These are phyloP conservation scores for Prunus campanulata DNA, from an alignment of 306 rosid species.

Conservation along the genomic window DNA sequence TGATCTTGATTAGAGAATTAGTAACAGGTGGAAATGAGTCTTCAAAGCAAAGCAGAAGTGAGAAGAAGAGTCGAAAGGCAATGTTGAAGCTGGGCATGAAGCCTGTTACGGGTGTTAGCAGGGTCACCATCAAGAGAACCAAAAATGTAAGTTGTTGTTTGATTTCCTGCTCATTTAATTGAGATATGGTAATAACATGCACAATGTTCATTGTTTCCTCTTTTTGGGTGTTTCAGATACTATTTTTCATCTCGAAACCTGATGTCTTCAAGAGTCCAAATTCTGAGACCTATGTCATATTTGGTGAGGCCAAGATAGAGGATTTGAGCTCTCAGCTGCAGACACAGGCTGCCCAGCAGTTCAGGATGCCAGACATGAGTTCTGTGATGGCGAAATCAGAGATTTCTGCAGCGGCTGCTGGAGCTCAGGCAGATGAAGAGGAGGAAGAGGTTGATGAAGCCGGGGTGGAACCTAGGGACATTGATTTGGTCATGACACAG, in stretches of 20 bases:
- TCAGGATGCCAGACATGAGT: constrained; percentile 79
- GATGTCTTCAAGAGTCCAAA: constrained; percentile 93
- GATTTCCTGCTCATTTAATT: background rate
- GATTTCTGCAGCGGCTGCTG: constrained; percentile 42
- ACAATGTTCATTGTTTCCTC: constrained; percentile 4
- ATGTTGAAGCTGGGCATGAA: constrained; percentile 94
- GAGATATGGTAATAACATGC: background rate
- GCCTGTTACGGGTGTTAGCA: constrained; percentile 80
- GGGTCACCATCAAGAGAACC: constrained; percentile 90
- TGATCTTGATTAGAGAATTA: constrained; percentile 9
- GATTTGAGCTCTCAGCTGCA: constrained; percentile 89
- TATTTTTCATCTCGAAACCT: constrained; percentile 85
- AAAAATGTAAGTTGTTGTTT: constrained; percentile 51
- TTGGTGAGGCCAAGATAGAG: constrained; percentile 88
- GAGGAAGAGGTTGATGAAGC: constrained; percentile 74
- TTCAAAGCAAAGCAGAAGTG: constrained; percentile 96
- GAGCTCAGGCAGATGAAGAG: constrained; percentile 53
- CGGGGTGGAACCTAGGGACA: constrained; percentile 75
- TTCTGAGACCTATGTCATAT: constrained; percentile 75
- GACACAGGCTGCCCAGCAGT: constrained; percentile 89
- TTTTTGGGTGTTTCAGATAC: constrained; percentile 42
- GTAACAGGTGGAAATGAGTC: constrained; percentile 59
- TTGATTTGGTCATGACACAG: constrained; percentile 89
- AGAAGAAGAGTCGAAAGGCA: constrained; percentile 96
- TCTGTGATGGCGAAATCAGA: constrained; percentile 61